These are phyloP conservation scores for Tagetes erecta DNA, from an alignment of 129 eudicot genomes.

Conservation along the genomic window DNA sequence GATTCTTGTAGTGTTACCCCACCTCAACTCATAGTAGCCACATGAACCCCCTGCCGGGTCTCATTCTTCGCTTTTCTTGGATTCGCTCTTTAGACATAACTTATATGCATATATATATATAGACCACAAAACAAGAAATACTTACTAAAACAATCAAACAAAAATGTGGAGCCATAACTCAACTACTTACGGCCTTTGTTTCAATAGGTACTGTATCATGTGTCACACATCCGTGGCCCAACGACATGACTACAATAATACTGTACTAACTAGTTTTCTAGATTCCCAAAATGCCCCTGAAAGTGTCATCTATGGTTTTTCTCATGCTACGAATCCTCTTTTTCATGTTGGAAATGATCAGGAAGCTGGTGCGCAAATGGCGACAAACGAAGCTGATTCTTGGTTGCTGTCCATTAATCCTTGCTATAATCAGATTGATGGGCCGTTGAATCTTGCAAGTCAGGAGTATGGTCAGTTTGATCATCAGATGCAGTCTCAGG, in stretches of 20 bases:
- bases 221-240: conserved; percentile 10
- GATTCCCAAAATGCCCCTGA: conserved; percentile 19
- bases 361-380: conserved; percentile 20
- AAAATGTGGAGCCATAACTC: conserved; percentile 28
- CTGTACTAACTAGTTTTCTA: not conserved
- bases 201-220: conserved; percentile 8
- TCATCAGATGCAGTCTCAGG: conserved; percentile 8
- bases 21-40: not conserved
- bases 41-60: not conserved
- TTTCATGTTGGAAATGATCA: not conserved
- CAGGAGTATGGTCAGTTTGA: not conserved
- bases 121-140: conserved; percentile 5
- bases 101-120: conserved; percentile 31
- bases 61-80: not conserved
- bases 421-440: conserved; percentile 5
- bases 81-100: conserved; percentile 9
- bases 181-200: conserved; percentile 1
- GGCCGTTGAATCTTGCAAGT: too few relatives aligned
- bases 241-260: not conserved
- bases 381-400: conserved; percentile 27
- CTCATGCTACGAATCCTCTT: conserved; percentile 11
- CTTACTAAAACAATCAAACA: conserved; percentile 7
- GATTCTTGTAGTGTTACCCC: not conserved
- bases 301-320: conserved; percentile 20
- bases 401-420: conserved; percentile 31